Conservation (phyloP, 805 yeast species). For the Ogataea nakhonphanomensis region DNA sequence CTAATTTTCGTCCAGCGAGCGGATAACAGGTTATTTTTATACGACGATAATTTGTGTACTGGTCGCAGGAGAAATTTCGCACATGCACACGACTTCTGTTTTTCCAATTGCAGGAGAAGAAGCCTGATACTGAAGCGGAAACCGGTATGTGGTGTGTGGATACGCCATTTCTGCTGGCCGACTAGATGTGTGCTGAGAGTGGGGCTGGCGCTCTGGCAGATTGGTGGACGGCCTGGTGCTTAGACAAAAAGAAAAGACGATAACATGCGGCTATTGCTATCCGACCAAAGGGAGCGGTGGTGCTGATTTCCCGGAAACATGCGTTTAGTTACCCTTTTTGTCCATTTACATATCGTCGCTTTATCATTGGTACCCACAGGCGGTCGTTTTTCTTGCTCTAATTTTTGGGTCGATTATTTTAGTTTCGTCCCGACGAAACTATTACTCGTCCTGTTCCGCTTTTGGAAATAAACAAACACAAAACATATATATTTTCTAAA, state of each 20-base stretch:
- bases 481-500: slow-evolving; percentile 6
- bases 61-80: slow-evolving; percentile 1
- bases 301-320: slow-evolving; percentile 1
- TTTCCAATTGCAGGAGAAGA: neutral
- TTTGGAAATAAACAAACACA: slow-evolving; percentile 9
- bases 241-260: slow-evolving; percentile 15
- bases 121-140: neutral
- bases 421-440: neutral
- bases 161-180: too few relatives aligned
- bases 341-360: slow-evolving; percentile 5
- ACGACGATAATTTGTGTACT: slow-evolving; percentile 5
- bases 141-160: neutral
- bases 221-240: too few relatives aligned
- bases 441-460: slow-evolving; percentile 2
- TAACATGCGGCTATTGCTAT: slow-evolving; percentile 1
- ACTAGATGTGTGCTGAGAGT: too few relatives aligned
- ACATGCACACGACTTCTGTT: slow-evolving; percentile 11
- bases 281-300: too few relatives aligned
- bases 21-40: slow-evolving; percentile 17
- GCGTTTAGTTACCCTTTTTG: slow-evolving; percentile 3
- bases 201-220: too few relatives aligned
- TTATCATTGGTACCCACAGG: slow-evolving; percentile 3
- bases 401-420: neutral
- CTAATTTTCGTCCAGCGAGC: slow-evolving; percentile 5
- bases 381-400: too few relatives aligned